Evolutionary conservation across 2,329 filamentous ascomycete species (phyloP).

Genomic region (Colletotrichum tofieldiae): DNA sequence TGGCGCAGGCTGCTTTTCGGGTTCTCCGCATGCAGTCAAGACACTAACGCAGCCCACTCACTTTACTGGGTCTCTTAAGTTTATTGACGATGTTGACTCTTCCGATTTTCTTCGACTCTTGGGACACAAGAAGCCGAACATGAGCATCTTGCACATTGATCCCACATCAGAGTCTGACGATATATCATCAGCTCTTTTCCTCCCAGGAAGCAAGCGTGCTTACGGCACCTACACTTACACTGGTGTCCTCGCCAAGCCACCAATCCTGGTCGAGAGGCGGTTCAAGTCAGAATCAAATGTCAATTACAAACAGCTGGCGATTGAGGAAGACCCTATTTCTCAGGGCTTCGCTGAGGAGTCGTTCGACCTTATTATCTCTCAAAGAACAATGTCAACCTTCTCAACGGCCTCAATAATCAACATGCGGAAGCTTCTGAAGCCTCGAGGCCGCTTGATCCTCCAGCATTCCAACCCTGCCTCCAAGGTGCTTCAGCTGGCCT

Average conservation of each 20-base stretch:
- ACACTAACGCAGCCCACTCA: neutral
- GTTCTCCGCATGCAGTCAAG: neutral
- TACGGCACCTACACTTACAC: conserved; percentile 49
- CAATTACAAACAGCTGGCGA: conserved; percentile 44
- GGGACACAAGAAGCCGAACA: conserved; percentile 46
- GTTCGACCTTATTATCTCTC: conserved; percentile 50
- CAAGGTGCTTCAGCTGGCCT: conserved; percentile 1
- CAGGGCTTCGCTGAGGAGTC: conserved; percentile 42
- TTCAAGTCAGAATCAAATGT: neutral
- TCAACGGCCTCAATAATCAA: conserved; percentile 2
- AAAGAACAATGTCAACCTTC: neutral
- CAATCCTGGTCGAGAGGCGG: conserved; percentile 7
- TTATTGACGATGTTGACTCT: conserved; percentile 19
- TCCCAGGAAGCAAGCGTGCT: neutral
- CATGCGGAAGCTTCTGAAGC: conserved; percentile 28
- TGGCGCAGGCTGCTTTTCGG: conserved; percentile 16
- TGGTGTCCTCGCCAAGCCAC: conserved; percentile 45
- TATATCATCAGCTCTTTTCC: neutral
- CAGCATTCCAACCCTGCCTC: conserved; percentile 19
- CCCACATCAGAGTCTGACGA: neutral
- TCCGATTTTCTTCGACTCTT: conserved; percentile 32
- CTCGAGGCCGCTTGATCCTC: conserved; percentile 17
- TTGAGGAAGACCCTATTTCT: conserved; percentile 48
- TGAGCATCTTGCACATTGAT: conserved; percentile 32
- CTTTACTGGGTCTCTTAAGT: too few relatives aligned